These are phyloP conservation scores for Passiflora organensis DNA, from an alignment of 345 rosid genomes.

Conservation along the genomic window DNA sequence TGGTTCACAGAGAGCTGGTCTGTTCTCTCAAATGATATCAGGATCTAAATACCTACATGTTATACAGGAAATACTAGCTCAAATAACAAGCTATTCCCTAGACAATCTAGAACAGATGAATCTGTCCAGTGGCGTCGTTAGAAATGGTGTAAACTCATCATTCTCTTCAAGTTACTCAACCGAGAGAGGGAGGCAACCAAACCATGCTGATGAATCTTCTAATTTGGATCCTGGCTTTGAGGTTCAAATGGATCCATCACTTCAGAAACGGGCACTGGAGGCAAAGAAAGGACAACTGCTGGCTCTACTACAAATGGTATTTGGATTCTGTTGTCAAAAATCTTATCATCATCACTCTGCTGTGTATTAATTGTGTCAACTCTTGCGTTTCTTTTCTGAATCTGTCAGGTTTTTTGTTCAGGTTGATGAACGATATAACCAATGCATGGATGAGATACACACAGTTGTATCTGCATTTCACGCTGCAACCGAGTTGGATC, in stretches of 20 bases:
- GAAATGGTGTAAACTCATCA: conserved; percentile 17
- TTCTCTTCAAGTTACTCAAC: conserved; percentile 20
- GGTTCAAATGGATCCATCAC: conserved; percentile 22
- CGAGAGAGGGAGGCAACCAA: conserved; percentile 9
- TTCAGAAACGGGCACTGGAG: conserved; percentile 32
- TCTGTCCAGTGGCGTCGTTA: conserved; percentile 25
- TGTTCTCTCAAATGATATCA: conserved; percentile 36
- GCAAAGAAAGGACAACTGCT: conserved; percentile 60
- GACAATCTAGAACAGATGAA: conserved; percentile 43
- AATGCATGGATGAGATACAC: conserved; percentile 84
- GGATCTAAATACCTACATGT: conserved; percentile 70
- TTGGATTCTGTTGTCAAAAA: no score
- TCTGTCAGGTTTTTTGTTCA: conserved; percentile 15
- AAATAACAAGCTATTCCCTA: conserved; percentile 67
- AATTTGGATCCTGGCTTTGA: conserved; percentile 23
- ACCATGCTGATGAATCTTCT: conserved; percentile 26
- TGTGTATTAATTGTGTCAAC: no score
- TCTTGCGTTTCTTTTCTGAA: neutral
- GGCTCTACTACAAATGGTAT: conserved; percentile 71
- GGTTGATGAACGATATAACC: conserved; percentile 86
- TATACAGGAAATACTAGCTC: conserved; percentile 80
- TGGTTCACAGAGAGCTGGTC: conserved; percentile 31
- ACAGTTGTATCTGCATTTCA: conserved; percentile 96
- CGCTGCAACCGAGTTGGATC: conserved; percentile 86
- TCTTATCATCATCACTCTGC: no score